Evolutionary conservation across 2,329 filamentous ascomycete species (phyloP), one percentile per base, ranked within the genome.

Genomic region (Penicillium brevicompactum): DNA sequence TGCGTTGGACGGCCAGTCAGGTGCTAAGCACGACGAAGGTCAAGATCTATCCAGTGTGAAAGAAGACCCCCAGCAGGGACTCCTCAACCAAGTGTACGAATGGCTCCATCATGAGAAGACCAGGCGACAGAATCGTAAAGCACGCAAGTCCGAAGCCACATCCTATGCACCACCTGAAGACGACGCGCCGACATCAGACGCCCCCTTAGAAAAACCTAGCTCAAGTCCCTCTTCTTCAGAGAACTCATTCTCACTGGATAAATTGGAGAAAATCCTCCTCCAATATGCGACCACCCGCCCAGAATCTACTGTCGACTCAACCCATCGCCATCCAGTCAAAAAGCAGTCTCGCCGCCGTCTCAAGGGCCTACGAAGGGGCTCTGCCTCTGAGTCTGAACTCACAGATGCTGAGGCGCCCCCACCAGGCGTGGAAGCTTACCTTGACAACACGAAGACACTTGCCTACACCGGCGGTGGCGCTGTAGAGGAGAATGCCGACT

Each of bases 401-500:
- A 78, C 85, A 14, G 92, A 96, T 59, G 85, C 85, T n/a, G 91
- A 96, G 59, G 81, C 86, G 16, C 75, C 90, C n/a, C 91, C 96
- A 1, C 93, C 93, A 1, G 86, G 84, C 60, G 95, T 92, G 63
- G 91, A 97, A 71, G 91, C 86, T 7, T 80, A 87, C 44, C 81
- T 97, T 18, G 93, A 97, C 75, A 97, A 97, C 68, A 89, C 90
- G 5, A 94, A 93, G 75, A 95, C 92, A 0, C 79, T 96, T 65
- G 85, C 87, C 48, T 96, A 94, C 69, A 82, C 79, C 13, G 86
- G 87, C 22, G 85, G 85, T 22, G 54, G 43, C 16, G 68, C 70
- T 30, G 71, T 68, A 24, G 76, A 78, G 21, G 72, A 73, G 13
- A 73, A 77, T 9, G 64, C 68, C 5, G 72, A 77, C 4, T 70